Conservation (phyloP, 495 filamentous ascomycete genomes). For the Hypoxylon crocopeplum region DNA sequence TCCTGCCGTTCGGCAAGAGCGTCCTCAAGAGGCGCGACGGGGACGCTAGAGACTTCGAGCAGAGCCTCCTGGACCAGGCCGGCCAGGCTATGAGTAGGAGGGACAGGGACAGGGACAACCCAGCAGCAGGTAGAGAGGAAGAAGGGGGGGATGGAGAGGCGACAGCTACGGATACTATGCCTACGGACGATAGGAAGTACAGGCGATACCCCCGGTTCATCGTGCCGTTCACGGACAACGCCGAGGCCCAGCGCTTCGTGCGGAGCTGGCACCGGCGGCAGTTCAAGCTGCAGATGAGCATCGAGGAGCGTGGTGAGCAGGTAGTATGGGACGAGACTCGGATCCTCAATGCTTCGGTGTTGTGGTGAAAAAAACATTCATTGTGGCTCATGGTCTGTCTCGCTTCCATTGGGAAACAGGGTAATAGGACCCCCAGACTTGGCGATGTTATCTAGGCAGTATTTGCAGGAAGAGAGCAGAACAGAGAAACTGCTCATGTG, state of each 20-base stretch:
- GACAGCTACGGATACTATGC: not conserved
- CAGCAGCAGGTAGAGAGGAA: not conserved
- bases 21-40: conserved; percentile 27
- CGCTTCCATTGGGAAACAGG: too few relatives aligned
- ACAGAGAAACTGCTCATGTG: too few relatives aligned
- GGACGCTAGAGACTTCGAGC: not conserved
- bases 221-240: conserved; percentile 52
- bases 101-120: not conserved
- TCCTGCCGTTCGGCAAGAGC: conserved; percentile 37
- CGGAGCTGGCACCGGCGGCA: conserved; percentile 61
- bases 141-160: not conserved
- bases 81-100: not conserved
- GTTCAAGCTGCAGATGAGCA: conserved; percentile 38
- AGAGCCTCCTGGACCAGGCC: conserved; percentile 5
- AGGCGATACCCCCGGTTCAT: conserved; percentile 50
- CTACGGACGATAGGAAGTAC: conserved; percentile 3
- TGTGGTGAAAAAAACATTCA: conserved; percentile 63
- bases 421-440: too few relatives aligned
- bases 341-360: conserved; percentile 51
- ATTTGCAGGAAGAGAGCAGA: too few relatives aligned
- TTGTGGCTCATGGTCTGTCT: too few relatives aligned
- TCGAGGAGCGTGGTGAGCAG: conserved; percentile 14
- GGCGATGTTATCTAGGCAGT: too few relatives aligned
- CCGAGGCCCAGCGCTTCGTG: conserved; percentile 63
- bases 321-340: conserved; percentile 35